Percentiles rank a stretch among this genome's conserved stretches.
Evolutionary conservation across 2,329 filamentous ascomycete genomes (phyloP).

Genomic region (Colletotrichum australisinense): DNA sequence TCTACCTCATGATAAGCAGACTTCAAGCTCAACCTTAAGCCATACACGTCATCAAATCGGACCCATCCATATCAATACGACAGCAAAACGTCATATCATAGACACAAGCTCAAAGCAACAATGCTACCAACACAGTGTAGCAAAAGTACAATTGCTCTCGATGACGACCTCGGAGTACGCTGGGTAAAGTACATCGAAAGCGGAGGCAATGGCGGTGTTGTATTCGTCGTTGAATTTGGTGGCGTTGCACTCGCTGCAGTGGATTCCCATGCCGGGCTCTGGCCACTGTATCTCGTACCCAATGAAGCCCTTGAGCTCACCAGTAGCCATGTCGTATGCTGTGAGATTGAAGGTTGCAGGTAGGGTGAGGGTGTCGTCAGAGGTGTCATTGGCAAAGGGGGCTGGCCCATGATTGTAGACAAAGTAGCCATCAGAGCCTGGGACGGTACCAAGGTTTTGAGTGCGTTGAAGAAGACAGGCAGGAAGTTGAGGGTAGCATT

Average conservation of each 20-base stretch:
- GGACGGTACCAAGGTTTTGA: conserved; percentile 35
- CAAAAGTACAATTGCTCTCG: conserved; percentile 30
- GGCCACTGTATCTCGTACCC: conserved; percentile 29
- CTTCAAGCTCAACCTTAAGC: neutral
- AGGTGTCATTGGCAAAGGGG: conserved; percentile 31
- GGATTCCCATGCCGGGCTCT: conserved; percentile 5
- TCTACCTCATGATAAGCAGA: neutral
- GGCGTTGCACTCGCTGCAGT: conserved; percentile 33
- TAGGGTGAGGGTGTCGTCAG: conserved; percentile 30
- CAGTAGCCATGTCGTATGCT: conserved; percentile 19
- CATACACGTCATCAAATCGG: neutral
- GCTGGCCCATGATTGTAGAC: conserved; percentile 10
- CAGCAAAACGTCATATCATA: neutral
- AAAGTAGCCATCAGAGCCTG: conserved; percentile 22
- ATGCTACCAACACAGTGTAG: conserved; percentile 23
- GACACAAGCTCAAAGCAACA: neutral
- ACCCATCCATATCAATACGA: neutral
- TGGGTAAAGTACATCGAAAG: conserved; percentile 32
- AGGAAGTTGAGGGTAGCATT: conserved; percentile 26
- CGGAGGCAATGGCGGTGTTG: conserved; percentile 27
- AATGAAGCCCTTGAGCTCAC: conserved; percentile 28
- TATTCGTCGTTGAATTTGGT: conserved; percentile 29
- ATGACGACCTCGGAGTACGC: conserved; percentile 29
- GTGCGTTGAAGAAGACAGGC: conserved; percentile 28
- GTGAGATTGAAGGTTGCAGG: conserved; percentile 28